Base-by-base conservation (phyloP, 1,139 yeast species). In the Yamadazyma pseudoaaseri region DNA sequence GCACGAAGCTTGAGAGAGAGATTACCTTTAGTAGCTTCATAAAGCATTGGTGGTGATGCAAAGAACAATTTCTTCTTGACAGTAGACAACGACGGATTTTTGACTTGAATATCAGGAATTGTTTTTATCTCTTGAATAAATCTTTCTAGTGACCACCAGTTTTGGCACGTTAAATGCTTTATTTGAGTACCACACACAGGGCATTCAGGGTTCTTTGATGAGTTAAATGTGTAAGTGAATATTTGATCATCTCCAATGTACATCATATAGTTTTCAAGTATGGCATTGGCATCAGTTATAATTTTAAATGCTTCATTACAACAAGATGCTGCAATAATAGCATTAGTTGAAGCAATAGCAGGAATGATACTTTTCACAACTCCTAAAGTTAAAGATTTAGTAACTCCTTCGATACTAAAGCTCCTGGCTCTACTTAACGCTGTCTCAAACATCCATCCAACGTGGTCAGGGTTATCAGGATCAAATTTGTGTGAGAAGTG, bases 311-410 rank as follows among this genome's bases (percentile, higher is more conserved):
- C 89, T 54, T 90, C 97, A 48, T 84, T 85, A 51, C 95, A 86
- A 55, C 96, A 86, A 10, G 89, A 73, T 0, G 96, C 96, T 2
- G 97, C 96, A 27, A 92, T 78, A 22, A 92, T 74, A 3, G 97
- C 96, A 56, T 92, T 92, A 1, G 97, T 90, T 2, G 96, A 83
- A 1, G 97, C 96, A 36, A 90, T 86, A 1, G 97, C 92, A 0
- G 98, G 98, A 16, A 92, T 84, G 43, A 92, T 89, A 49, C 84
- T 84, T 58, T 92, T 92, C 32, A 89, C 89, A 29, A 92, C 95
- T 0, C 97, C 97, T 37, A 86, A 71, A 0, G 95, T 81, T 35
- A 85, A 68, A 33, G 72, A 65, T 41, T 76, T 72, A 0, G 94
- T 83, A 11, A 92, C 86, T 0, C 94, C 92, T 9, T 63, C 65